Conservation (phyloP, 805 yeast species). For the Pichia occidentalis region DNA sequence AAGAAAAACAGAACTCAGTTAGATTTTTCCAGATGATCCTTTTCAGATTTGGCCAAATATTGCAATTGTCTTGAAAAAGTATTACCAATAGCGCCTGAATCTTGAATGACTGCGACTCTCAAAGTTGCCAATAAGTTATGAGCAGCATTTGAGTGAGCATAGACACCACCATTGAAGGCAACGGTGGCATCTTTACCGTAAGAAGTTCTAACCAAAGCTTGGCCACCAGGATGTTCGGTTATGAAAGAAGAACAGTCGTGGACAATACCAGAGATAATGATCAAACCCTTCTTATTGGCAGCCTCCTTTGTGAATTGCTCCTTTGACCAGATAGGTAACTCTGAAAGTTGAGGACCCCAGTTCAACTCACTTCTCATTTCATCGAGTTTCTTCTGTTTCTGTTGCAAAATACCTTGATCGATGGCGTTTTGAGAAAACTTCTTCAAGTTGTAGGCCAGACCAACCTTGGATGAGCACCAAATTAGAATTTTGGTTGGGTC, state of each 20-base stretch:
- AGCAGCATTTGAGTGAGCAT: conserved; percentile 81
- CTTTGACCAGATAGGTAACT: conserved; percentile 71
- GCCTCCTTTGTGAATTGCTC: conserved; percentile 49
- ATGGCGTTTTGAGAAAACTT: conserved; percentile 75
- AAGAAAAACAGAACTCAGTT: background rate
- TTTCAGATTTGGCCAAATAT: conserved; percentile 22
- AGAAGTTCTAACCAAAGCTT: conserved; percentile 61
- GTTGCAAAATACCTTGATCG: conserved; percentile 76
- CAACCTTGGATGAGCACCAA: conserved; percentile 52
- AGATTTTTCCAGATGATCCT: conserved; percentile 5
- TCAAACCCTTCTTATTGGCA: conserved; percentile 47
- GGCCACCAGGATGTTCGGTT: conserved; percentile 82
- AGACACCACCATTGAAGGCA: conserved; percentile 83
- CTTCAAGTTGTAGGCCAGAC: conserved; percentile 67
- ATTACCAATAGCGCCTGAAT: conserved; percentile 50
- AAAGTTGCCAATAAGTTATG: conserved; percentile 73
- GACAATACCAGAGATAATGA: conserved; percentile 71
- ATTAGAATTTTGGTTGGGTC: conserved; percentile 74
- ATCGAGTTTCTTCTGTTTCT: conserved; percentile 74
- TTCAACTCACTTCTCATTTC: conserved; percentile 52
- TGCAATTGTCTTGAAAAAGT: conserved; percentile 44
- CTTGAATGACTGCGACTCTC: conserved; percentile 77
- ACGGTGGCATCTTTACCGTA: conserved; percentile 76
- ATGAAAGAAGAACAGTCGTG: conserved; percentile 67
- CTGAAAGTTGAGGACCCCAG: conserved; percentile 68